A percentile compares a stretch with the other conserved stretches of the same genome.
Conservation (phyloP, 495 filamentous ascomycete species). For the Lentithecium fluviatile region DNA sequence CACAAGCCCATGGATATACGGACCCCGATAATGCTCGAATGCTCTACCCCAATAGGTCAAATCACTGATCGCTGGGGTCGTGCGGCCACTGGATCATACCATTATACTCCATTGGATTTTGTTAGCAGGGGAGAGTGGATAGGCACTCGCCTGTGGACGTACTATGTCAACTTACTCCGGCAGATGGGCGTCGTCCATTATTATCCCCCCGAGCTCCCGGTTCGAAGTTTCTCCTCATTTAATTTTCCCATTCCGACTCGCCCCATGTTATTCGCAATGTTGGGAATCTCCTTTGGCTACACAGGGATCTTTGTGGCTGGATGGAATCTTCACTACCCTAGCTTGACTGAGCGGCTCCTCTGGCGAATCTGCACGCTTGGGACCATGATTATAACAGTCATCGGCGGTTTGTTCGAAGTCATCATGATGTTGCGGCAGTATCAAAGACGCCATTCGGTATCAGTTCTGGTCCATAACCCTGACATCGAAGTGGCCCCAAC, state of each 20-base stretch:
- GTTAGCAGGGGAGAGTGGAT: conserved; percentile 27
- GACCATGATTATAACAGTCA: background rate
- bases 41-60: conserved; percentile 8
- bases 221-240: background rate
- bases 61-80: conserved; percentile 35
- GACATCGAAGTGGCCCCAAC: background rate
- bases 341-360: conserved; percentile 14
- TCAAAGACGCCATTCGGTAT: background rate
- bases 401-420: conserved; percentile 2
- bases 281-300: background rate
- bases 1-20: conserved; percentile 39
- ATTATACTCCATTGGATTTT: conserved; percentile 40
- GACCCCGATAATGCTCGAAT: conserved; percentile 16
- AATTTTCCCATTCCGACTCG: background rate
- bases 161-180: conserved; percentile 18
- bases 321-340: conserved; percentile 32
- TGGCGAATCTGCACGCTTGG: conserved; percentile 12
- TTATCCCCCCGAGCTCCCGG: background rate
- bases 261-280: background rate
- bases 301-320: conserved; percentile 16
- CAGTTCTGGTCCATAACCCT: background rate
- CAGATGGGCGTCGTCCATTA: conserved; percentile 3
- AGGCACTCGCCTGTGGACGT: conserved; percentile 2
- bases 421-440: background rate
- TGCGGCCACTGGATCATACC: conserved; percentile 25